Conservation (phyloP, 495 filamentous ascomycete species). For the Trichoderma asperelloides region DNA sequence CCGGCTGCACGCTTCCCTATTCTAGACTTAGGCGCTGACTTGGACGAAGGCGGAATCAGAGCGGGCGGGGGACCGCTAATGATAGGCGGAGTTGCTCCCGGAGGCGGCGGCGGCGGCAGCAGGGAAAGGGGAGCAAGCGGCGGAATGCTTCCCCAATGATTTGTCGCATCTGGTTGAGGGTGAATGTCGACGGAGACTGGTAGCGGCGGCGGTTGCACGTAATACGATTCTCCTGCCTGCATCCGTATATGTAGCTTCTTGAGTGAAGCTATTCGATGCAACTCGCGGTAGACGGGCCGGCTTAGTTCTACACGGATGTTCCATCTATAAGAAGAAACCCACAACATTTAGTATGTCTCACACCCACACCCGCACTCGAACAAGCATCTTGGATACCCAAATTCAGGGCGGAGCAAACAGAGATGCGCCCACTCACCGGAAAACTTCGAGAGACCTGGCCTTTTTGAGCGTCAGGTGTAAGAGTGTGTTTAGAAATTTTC, state of each 20-base stretch:
- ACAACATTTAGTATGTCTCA: background rate
- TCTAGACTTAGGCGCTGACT: slow-evolving; percentile 15
- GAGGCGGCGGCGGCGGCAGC: background rate
- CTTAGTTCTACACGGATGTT: slow-evolving; percentile 54
- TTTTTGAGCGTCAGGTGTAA: slow-evolving; percentile 47
- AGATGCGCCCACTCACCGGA: slow-evolving; percentile 32
- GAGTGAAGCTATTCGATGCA: slow-evolving; percentile 44
- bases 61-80: slow-evolving; percentile 11
- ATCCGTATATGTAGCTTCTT: slow-evolving; percentile 49
- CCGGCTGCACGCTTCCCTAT: slow-evolving; percentile 15
- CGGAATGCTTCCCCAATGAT: background rate
- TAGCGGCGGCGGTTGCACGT: slow-evolving; percentile 35
- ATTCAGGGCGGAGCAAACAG: background rate
- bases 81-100: background rate
- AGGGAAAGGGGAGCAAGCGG: background rate
- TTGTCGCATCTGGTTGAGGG: background rate
- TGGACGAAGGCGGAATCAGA: slow-evolving; percentile 8
- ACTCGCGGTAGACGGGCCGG: slow-evolving; percentile 44
- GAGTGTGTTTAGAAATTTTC: slow-evolving; percentile 53
- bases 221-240: slow-evolving; percentile 41
- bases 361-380: background rate
- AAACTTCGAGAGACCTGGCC: slow-evolving; percentile 44
- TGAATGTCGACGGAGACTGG: slow-evolving; percentile 15
- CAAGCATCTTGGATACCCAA: background rate
- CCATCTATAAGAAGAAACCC: slow-evolving; percentile 34